Base-by-base conservation (phyloP, 2,329 filamentous ascomycete species). In the Aureobasidium sp. region DNA sequence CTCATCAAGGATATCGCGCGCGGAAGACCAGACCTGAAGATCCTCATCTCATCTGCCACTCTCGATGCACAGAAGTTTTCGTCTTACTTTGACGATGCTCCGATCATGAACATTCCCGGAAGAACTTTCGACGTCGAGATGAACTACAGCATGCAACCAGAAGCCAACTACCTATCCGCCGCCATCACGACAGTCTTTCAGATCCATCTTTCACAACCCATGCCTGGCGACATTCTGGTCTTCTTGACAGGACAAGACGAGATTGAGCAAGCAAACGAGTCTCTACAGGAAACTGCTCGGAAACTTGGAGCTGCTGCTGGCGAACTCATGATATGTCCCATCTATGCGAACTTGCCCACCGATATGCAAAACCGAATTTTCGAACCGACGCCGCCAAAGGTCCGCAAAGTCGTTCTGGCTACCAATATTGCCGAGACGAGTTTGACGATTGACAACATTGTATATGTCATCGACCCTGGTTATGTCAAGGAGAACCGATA, bases 391-490 rank as follows among this genome's bases (percentile, higher is more conserved):
- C 93, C 94, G 0, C 84, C 87, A 0, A 87, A 87, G 19, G 87
- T 89, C 0, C 83, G 94, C 29, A 99, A 97, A 71, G 90, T 97
- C 0, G 90, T 99, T 0, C 76, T 97, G 38, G 91, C 93, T 0
- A 97, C 94, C 2, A 99, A 99, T 70, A 97, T 99, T 72, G 94
- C 94, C 2, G 94, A 99, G 73, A 99, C 94, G 0, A 91, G 86
- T 78, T 76, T 99, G 69, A 99, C 94, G 0, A 96, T 99, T 61
- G 92, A 97, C 70, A 93, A 92, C 17, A 95, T 97, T 62, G 88
- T 93, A 9, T 96, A 95, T 71, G 94, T 97, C 37, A 95, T 97
- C 62, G 94, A 99, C 67, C 89, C 89, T 0, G 94, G 94, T 0
- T 95, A 95, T 65, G 90, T 94, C 64, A 99, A 99, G 73, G 90